Evolutionary conservation across 1,284 basidiomycete genomes (phyloP).

Genomic region (Moesziomyces globuligerus): DNA sequence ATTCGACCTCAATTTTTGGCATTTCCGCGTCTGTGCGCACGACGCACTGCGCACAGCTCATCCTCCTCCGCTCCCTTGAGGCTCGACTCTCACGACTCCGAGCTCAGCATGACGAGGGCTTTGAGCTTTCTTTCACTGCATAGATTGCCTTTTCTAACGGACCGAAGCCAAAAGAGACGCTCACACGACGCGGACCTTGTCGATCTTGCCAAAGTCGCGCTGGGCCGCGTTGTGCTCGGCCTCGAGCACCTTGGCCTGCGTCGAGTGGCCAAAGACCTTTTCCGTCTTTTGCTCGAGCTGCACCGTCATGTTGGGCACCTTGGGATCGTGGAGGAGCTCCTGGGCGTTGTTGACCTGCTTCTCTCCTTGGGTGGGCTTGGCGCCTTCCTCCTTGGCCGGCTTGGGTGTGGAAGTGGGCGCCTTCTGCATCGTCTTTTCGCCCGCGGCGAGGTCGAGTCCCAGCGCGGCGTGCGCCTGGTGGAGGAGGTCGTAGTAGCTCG

Average conservation of each 20-base stretch:
- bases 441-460: conserved; percentile 36
- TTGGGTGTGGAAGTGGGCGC: conserved; percentile 11
- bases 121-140: too few relatives aligned
- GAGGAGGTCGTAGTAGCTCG: conserved; percentile 49
- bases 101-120: too few relatives aligned
- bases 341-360: conserved; percentile 23
- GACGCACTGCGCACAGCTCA: too few relatives aligned
- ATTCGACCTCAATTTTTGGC: too few relatives aligned
- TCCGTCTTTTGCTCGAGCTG: conserved; percentile 31
- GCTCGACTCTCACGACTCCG: too few relatives aligned
- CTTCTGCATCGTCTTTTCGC: conserved; percentile 21
- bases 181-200: conserved; percentile 39
- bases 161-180: too few relatives aligned
- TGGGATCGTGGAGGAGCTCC: conserved; percentile 25
- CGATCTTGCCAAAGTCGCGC: conserved; percentile 37
- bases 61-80: too few relatives aligned
- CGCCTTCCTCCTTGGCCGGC: not conserved
- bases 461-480: conserved; percentile 47
- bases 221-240: conserved; percentile 37
- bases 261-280: conserved; percentile 36
- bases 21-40: too few relatives aligned
- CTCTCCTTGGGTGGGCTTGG: conserved; percentile 22
- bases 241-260: conserved; percentile 19
- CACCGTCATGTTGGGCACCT: conserved; percentile 28
- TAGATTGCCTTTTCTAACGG: too few relatives aligned